These are phyloP conservation scores for Backusella circina DNA, from an alignment of 192 early-diverging fungal species.

Conservation along the genomic window DNA sequence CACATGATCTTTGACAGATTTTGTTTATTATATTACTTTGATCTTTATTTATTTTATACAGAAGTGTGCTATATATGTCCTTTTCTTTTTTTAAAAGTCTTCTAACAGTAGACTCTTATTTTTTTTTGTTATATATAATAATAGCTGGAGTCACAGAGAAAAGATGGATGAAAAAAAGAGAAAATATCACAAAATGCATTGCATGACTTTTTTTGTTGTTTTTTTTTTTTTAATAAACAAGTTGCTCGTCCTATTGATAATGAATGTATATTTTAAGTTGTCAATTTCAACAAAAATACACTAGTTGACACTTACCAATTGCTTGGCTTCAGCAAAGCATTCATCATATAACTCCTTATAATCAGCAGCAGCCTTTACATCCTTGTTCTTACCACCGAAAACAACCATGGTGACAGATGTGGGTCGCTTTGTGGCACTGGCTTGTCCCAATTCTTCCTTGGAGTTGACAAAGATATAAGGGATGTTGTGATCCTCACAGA, in stretches of 20 bases:
- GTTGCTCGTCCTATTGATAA: conserved; percentile 20
- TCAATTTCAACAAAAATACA: neutral
- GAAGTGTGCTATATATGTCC: neutral
- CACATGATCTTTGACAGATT: neutral
- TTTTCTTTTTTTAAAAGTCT: neutral
- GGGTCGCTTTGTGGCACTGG: conserved; percentile 92
- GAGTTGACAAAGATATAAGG: conserved; percentile 96
- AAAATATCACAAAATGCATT: conserved; percentile 1
- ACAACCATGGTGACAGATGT: conserved; percentile 91
- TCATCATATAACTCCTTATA: conserved; percentile 89
- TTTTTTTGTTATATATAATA: neutral
- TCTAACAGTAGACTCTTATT: neutral
- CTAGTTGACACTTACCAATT: conserved; percentile 52
- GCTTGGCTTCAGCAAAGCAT: conserved; percentile 73
- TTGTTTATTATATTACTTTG: neutral
- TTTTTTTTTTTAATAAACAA: conserved; percentile 21
- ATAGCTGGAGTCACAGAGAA: neutral
- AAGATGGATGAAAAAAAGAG: neutral
- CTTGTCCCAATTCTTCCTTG: conserved; percentile 91
- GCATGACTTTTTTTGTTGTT: conserved; percentile 1
- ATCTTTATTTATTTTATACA: conserved; percentile 5
- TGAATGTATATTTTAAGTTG: neutral
- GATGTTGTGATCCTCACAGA: conserved; percentile 95
- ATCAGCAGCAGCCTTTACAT: conserved; percentile 65
- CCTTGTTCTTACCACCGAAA: conserved; percentile 68